A percentile compares a stretch with the other conserved stretches of the same genome.
Evolutionary conservation across 2,329 filamentous ascomycete species (phyloP).

Genomic region (Venturiaceae sp.): DNA sequence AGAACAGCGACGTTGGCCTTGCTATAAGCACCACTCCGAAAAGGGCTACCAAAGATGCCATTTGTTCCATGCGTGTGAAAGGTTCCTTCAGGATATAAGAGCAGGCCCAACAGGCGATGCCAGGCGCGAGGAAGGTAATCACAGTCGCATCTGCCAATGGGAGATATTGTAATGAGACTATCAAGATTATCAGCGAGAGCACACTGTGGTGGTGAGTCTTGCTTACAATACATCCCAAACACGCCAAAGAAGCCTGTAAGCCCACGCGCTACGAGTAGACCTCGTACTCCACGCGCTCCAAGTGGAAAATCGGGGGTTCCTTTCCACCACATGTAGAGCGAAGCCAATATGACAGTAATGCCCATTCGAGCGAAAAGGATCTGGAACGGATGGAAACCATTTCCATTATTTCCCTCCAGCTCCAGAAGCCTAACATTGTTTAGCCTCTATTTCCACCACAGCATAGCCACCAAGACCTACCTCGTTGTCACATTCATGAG

Average conservation of each 20-base stretch:
- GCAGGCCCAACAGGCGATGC: conserved; percentile 70
- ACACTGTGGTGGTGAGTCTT: conserved; percentile 19
- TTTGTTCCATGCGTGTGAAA: conserved; percentile 67
- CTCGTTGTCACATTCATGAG: conserved; percentile 79
- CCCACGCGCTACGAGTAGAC: conserved; percentile 59
- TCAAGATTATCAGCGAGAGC: conserved; percentile 13
- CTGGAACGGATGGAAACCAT: conserved; percentile 70
- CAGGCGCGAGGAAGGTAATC: conserved; percentile 77
- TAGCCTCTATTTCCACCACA: too few species aligned
- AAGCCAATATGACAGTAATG: conserved; percentile 59
- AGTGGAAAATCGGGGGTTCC: conserved; percentile 61
- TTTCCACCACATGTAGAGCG: conserved; percentile 63
- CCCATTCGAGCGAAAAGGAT: conserved; percentile 73
- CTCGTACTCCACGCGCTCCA: conserved; percentile 56
- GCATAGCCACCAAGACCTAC: conserved; percentile 6
- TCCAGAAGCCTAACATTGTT: conserved; percentile 50
- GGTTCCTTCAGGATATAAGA: conserved; percentile 66
- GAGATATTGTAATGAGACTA: conserved; percentile 62
- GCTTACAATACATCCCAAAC: conserved; percentile 11
- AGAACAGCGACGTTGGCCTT: conserved; percentile 52
- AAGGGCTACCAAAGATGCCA: conserved; percentile 66
- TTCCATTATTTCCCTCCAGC: conserved; percentile 52
- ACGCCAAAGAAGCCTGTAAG: conserved; percentile 58
- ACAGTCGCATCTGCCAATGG: conserved; percentile 82
- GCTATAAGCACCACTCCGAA: conserved; percentile 78